A percentile compares a stretch with the other conserved stretches of the same genome.
Evolutionary conservation across 345 rosid genomes (phyloP).

Genomic region (Excoecaria cochinchinensis): DNA sequence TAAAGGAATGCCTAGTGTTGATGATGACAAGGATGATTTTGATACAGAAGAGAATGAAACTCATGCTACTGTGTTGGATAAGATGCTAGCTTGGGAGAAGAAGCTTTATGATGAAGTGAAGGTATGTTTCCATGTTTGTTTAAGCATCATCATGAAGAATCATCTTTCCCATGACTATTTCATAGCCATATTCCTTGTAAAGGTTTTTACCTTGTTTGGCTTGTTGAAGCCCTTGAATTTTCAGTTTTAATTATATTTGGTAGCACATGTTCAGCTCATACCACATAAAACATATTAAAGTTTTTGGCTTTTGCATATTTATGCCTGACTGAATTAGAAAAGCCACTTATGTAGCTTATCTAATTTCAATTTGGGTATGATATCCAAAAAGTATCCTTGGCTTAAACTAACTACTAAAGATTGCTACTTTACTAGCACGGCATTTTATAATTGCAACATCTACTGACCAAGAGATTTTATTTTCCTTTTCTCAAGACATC

Average conservation of each 20-base stretch:
- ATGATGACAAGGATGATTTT: conserved; percentile 66
- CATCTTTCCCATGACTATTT: background rate
- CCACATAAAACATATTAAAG: too few relatives aligned
- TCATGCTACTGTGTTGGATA: conserved; percentile 94
- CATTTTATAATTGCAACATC: conserved; percentile 4
- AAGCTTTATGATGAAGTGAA: conserved; percentile 98
- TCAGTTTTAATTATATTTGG: background rate
- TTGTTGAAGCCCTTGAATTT: background rate
- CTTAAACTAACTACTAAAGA: background rate
- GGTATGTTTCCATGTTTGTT: conserved; percentile 42
- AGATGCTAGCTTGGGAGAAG: conserved; percentile 96
- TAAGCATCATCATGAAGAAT: background rate
- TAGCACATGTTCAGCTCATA: background rate
- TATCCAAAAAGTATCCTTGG: background rate
- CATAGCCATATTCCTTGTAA: background rate
- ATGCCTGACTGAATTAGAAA: background rate
- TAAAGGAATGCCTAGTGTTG: conserved; percentile 50
- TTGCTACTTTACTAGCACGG: background rate
- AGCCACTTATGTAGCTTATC: background rate
- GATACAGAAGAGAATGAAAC: conserved; percentile 84
- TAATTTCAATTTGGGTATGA: background rate
- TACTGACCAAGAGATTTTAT: background rate
- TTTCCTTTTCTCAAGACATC: background rate
- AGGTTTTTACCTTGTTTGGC: background rate
- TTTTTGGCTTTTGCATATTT: background rate